phyloP scores from a whole-genome alignment of 495 filamentous ascomycete genomes.

The Trichoderma virens region DNA sequence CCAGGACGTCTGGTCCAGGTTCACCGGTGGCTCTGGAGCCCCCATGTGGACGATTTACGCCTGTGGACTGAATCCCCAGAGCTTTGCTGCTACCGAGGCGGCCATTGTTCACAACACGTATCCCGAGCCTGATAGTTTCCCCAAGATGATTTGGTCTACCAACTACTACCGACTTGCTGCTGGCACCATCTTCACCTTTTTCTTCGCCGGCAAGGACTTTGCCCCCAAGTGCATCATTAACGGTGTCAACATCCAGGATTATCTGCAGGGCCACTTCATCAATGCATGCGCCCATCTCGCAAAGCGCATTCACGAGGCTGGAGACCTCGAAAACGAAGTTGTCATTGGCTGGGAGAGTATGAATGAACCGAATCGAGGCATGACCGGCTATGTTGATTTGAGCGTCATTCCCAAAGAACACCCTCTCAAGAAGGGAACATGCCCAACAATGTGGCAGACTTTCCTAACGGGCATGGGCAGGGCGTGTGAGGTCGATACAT shows the following conservation, averaged over 20 bases:
- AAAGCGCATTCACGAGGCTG: constrained; percentile 78
- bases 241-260: constrained; percentile 93
- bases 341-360: constrained; percentile 93
- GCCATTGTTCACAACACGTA: constrained; percentile 93
- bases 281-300: constrained; percentile 73
- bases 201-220: constrained; percentile 89
- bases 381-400: constrained; percentile 80
- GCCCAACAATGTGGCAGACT: constrained; percentile 90
- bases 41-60: constrained; percentile 98
- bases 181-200: constrained; percentile 87
- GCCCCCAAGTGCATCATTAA: constrained; percentile 94
- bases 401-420: constrained; percentile 78
- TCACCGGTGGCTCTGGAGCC: constrained; percentile 88
- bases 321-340: constrained; percentile 76
- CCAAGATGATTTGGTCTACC: constrained; percentile 99
- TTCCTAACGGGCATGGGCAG: constrained; percentile 84
- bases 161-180: constrained; percentile 87
- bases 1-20: constrained; percentile 96
- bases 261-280: constrained; percentile 81
- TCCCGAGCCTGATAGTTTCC: constrained; percentile 77
- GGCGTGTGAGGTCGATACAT: constrained; percentile 80
- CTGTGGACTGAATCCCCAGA: constrained; percentile 76
- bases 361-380: constrained; percentile 88
- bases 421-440: constrained; percentile 86
- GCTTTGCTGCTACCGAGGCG: constrained; percentile 80